phyloP scores from a whole-genome alignment of 2,329 filamentous ascomycete species.

The Chrysosporium keratinophilum region DNA sequence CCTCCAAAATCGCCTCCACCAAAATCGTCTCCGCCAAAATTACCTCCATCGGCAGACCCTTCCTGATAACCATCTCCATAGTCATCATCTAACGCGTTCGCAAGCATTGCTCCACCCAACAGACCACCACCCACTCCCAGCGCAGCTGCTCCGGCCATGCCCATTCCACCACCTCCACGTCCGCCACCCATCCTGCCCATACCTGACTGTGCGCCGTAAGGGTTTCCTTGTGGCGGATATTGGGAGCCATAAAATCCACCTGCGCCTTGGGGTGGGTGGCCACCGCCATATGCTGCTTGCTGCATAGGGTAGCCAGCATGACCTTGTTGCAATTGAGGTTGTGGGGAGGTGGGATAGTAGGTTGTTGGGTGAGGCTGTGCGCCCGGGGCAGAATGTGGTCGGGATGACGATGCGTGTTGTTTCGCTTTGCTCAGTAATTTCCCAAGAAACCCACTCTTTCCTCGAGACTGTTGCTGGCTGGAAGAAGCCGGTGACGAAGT shows the following conservation, averaged over 20 bases:
- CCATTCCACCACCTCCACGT: slow-evolving; percentile 1
- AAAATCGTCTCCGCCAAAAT: slow-evolving; percentile 2
- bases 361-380: background rate
- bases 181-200: slow-evolving; percentile 1
- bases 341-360: slow-evolving; percentile 1
- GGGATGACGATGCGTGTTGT: slow-evolving; percentile 3
- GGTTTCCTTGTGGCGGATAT: background rate
- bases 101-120: slow-evolving; percentile 64
- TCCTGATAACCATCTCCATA: slow-evolving; percentile 23
- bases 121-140: slow-evolving; percentile 73
- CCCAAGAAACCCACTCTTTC: slow-evolving; percentile 5
- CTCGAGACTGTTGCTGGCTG: background rate
- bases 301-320: background rate
- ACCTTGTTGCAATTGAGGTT: background rate
- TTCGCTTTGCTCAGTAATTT: slow-evolving; percentile 2
- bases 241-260: background rate
- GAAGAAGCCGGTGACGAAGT: background rate
- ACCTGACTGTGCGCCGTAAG: background rate
- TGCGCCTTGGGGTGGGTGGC: background rate
- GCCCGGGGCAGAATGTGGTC: background rate
- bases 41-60: slow-evolving; percentile 21
- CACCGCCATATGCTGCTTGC: background rate
- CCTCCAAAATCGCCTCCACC: background rate
- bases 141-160: slow-evolving; percentile 52
- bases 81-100: slow-evolving; percentile 55